phyloP scores from a whole-genome alignment of 2,329 filamentous ascomycete species.

The Fulvia fulva region DNA sequence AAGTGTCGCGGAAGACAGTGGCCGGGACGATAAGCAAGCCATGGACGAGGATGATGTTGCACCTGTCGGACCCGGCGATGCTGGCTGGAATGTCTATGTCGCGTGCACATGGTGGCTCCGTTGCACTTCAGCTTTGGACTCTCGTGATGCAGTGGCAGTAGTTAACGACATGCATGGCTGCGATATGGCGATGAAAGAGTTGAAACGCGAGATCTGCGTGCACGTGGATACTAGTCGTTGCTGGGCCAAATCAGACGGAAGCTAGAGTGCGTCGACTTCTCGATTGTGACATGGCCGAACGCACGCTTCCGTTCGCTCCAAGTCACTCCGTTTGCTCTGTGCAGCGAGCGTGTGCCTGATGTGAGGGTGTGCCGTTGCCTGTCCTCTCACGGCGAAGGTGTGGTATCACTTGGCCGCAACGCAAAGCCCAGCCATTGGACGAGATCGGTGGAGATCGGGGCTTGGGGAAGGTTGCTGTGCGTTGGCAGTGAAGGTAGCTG shows the following conservation, averaged over 20 bases:
- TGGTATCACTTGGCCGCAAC: neutral
- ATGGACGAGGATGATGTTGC: neutral
- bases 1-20: neutral
- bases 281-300: neutral
- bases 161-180: neutral
- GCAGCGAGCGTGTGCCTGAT: neutral
- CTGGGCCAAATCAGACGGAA: neutral
- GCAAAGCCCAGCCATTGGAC: neutral
- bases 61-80: neutral
- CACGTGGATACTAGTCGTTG: neutral
- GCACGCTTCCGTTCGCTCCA: neutral
- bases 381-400: neutral
- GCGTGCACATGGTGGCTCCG: neutral
- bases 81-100: neutral
- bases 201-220: neutral
- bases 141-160: neutral
- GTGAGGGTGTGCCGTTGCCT: neutral
- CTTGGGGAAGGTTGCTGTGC: neutral
- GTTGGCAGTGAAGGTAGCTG: neutral
- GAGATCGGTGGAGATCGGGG: neutral
- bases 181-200: neutral
- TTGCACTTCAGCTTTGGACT: neutral
- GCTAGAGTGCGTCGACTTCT: neutral
- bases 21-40: neutral
- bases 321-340: neutral